Base-by-base conservation (phyloP, 345 rosid species). In the Pugionium dolabratum region DNA sequence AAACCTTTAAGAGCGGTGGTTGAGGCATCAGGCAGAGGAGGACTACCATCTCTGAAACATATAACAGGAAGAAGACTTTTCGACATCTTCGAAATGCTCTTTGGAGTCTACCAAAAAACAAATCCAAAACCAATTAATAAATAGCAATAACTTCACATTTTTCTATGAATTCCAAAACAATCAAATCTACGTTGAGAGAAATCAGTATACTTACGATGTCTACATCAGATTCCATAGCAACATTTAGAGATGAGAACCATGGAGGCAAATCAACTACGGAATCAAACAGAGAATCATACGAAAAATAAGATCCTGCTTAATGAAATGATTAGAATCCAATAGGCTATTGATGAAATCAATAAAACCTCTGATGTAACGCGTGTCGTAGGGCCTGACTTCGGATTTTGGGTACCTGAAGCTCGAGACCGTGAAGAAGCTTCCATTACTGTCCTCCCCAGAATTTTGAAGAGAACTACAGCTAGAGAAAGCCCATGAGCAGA, bases 1-100 rank as follows among this genome's bases (percentile, higher is more conserved):
- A 80, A 76, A 55, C 84, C 79, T 52, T 80, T 47, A 9, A 74
- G 27, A 73, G 88, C 81, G 54, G 76, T 58, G 64, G 69, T 74
- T 74, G 88, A 76, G 41, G 77, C 79, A 73, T 90, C 94, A 29
- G 98, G 97, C 31, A 93, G 77, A 45, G 97, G 97, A 67, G 86
- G 98, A 74, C 98, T 86, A 47, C 98, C 98, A 64, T 86, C 90
- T 85, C 98, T 84, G 58, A 93, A 78, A 78, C 98, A 93, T 65
- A 90, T 76, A 58, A 86, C 76, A 4, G 96, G 99, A 74, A 85
- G 79, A 27, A 66, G 64, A 71, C 84, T 84, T 64, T 63, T 76
- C 18, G 90, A 74, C 47, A 85, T 73, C 68, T 76, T 80, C 30
- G 68, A 75, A 33, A 83, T 51, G 53, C 77, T 83, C 66, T 73